These are phyloP conservation scores for Colletotrichum higginsianum DNA, from an alignment of 2,329 filamentous ascomycete genomes.

Conservation along the genomic window DNA sequence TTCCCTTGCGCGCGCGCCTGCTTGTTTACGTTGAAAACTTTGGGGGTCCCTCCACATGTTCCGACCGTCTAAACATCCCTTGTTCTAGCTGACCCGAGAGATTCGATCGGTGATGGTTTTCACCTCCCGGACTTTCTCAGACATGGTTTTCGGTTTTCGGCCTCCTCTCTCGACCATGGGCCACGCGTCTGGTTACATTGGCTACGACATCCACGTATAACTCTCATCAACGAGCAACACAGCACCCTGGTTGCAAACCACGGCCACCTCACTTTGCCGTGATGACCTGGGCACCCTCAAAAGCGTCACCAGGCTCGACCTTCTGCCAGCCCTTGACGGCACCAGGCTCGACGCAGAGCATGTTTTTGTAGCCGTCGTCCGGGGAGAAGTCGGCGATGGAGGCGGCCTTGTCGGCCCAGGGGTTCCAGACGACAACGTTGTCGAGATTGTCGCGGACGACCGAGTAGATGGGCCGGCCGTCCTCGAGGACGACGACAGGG, in stretches of 20 bases:
- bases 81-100: constrained; percentile 8
- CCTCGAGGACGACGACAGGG: constrained; percentile 73
- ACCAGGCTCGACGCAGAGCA: constrained; percentile 95
- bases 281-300: constrained; percentile 74
- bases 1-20: constrained; percentile 22
- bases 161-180: neutral
- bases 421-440: constrained; percentile 97
- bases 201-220: no score
- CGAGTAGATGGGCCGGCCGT: constrained; percentile 76
- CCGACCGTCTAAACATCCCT: constrained; percentile 29
- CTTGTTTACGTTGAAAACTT: constrained; percentile 24
- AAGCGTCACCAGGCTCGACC: constrained; percentile 82
- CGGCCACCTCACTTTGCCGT: constrained; percentile 17
- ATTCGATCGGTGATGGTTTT: neutral
- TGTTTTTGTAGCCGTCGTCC: constrained; percentile 90
- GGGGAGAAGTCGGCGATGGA: constrained; percentile 90
- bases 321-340: constrained; percentile 86
- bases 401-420: constrained; percentile 88
- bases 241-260: no score
- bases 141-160: neutral
- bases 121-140: constrained; percentile 9
- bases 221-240: no score
- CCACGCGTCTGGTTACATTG: no score
- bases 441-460: constrained; percentile 87
- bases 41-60: neutral